phyloP scores from a whole-genome alignment of 2,329 filamentous ascomycete species.

The Penicillium janthinellum region DNA sequence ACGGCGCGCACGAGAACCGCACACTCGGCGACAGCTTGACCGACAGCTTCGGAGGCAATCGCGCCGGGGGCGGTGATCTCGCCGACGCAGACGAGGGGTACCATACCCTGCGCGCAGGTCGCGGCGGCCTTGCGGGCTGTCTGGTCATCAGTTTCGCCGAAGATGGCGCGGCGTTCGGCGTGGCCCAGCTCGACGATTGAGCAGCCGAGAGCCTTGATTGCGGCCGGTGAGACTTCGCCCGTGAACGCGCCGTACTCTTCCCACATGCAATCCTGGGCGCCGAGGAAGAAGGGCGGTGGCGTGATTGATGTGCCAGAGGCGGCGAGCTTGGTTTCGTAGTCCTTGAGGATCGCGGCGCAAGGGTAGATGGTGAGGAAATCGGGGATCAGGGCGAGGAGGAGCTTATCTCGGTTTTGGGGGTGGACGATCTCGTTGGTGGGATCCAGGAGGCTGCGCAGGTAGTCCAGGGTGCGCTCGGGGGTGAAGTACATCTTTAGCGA shows the following conservation, averaged over 20 bases:
- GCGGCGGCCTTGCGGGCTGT: constrained; percentile 71
- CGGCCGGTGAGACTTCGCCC: constrained; percentile 71
- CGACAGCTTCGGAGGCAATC: constrained; percentile 52
- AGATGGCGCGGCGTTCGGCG: constrained; percentile 72
- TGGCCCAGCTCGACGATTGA: constrained; percentile 77
- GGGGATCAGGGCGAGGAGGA: constrained; percentile 76
- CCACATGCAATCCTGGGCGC: constrained; percentile 75
- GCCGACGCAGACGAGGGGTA: constrained; percentile 79
- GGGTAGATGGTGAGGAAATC: constrained; percentile 70
- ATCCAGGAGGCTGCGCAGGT: constrained; percentile 54
- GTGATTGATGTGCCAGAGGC: constrained; percentile 27
- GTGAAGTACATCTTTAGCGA: constrained; percentile 45
- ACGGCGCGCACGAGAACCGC: constrained; percentile 65
- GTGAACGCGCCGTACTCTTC: constrained; percentile 74
- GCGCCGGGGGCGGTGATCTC: constrained; percentile 60
- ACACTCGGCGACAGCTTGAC: constrained; percentile 66
- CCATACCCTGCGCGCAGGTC: constrained; percentile 67
- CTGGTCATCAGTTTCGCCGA: constrained; percentile 71
- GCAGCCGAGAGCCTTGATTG: constrained; percentile 68
- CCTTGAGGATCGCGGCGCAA: constrained; percentile 43
- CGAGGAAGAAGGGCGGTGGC: constrained; percentile 60
- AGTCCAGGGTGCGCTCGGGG: constrained; percentile 56
- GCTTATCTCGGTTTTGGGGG: constrained; percentile 48
- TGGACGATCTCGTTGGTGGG: constrained; percentile 50
- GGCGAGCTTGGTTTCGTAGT: constrained; percentile 31